phyloP scores from a whole-genome alignment of 371 early-diverging fungal genomes.

The Rhizopus sp. region DNA sequence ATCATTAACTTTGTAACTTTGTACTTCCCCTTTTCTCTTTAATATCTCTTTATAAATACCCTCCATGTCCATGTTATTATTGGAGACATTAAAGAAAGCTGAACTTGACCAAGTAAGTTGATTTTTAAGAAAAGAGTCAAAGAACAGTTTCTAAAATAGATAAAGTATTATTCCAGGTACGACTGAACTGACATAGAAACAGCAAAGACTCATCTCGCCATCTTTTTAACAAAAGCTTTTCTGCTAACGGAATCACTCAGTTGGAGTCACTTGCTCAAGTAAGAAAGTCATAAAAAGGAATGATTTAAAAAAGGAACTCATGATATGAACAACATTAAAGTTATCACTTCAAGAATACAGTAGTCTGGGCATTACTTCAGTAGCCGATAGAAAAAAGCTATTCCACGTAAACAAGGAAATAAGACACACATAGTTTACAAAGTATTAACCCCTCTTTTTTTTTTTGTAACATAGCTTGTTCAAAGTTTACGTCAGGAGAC shows the following conservation, averaged over 20 bases:
- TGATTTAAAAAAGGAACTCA: neutral
- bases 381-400: conserved; percentile 73
- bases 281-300: conserved; percentile 6
- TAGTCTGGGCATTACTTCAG: conserved; percentile 67
- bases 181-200: neutral
- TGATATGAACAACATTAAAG: conserved; percentile 23
- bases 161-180: conserved; percentile 34
- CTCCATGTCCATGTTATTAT: conserved; percentile 28
- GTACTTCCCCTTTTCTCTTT: neutral
- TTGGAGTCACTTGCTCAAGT: conserved; percentile 55
- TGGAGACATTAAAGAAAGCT: conserved; percentile 40
- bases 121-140: neutral
- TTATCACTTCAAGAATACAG: conserved; percentile 80
- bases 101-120: conserved; percentile 43
- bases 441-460: neutral
- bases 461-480: conserved; percentile 51
- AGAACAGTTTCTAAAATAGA: neutral
- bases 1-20: neutral
- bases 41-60: conserved; percentile 7
- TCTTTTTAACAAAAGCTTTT: conserved; percentile 37
- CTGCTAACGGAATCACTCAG: conserved; percentile 55
- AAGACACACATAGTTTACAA: conserved; percentile 17
- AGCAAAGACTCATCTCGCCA: neutral
- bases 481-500: conserved; percentile 35
- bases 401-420: conserved; percentile 39